Conservation (phyloP, 352 stramenopile species). For the Phytopythium ostracodes region DNA sequence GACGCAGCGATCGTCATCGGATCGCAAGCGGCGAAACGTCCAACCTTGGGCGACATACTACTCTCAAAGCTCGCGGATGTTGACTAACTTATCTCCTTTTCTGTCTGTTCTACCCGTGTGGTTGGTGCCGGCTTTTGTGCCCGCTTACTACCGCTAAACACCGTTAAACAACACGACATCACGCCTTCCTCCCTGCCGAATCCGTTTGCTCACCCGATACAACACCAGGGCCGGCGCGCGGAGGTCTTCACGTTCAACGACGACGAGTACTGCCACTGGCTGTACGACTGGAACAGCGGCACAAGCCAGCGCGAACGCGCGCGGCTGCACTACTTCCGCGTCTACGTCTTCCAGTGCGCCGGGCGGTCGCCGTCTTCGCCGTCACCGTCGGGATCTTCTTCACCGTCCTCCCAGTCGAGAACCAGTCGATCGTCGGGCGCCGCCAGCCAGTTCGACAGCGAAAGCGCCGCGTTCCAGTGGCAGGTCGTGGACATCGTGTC, state of each 20-base stretch:
- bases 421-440: not conserved
- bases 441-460: not conserved
- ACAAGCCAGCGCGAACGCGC: slow-evolving; percentile 42
- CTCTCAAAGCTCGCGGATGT: not conserved
- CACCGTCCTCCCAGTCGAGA: not conserved
- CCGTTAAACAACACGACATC: not conserved
- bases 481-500: slow-evolving; percentile 21
- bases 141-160: not conserved
- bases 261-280: slow-evolving; percentile 39
- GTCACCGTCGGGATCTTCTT: not conserved
- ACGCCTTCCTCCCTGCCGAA: not conserved
- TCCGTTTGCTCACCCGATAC: not conserved
- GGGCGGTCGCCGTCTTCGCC: not conserved
- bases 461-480: slow-evolving; percentile 11
- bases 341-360: slow-evolving; percentile 25
- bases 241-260: slow-evolving; percentile 21
- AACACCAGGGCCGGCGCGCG: not conserved
- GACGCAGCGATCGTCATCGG: not conserved
- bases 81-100: not conserved
- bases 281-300: slow-evolving; percentile 58
- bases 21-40: not conserved
- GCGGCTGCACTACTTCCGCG: slow-evolving; percentile 34
- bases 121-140: not conserved
- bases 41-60: not conserved
- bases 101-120: not conserved